A percentile compares a stretch with the other conserved stretches of the same genome.
These are phyloP conservation scores for Lactarius hatsudake DNA, from an alignment of 768 basidiomycete genomes.

Conservation along the genomic window DNA sequence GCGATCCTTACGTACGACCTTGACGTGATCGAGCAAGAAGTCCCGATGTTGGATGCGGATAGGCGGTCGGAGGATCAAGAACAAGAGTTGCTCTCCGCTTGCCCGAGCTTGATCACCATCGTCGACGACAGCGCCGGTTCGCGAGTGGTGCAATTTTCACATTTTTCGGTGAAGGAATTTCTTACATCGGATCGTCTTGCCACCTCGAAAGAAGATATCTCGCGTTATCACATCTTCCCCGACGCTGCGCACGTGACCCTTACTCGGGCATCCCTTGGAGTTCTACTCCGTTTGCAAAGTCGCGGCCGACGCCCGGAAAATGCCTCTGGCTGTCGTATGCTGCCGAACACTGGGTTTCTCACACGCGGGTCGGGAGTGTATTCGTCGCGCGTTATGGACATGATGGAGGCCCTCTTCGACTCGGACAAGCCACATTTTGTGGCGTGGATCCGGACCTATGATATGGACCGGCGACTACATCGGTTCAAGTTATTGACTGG, in stretches of 20 bases:
- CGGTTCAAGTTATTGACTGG: too few relatives aligned
- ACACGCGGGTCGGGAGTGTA: too few relatives aligned
- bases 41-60: not conserved
- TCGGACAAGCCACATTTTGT: too few relatives aligned
- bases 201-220: not conserved
- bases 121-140: not conserved
- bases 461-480: too few relatives aligned
- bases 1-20: not conserved
- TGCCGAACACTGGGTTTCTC: too few relatives aligned
- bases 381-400: too few relatives aligned
- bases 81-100: not conserved
- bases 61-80: not conserved
- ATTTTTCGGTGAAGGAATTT: not conserved
- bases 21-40: not conserved
- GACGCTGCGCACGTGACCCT: not conserved
- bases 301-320: too few relatives aligned
- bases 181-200: not conserved
- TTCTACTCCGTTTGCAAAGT: not conserved
- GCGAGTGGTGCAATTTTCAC: not conserved
- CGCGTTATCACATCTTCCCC: not conserved
- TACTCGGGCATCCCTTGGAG: not conserved
- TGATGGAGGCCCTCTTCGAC: too few relatives aligned
- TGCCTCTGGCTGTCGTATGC: too few relatives aligned
- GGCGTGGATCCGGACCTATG: too few relatives aligned
- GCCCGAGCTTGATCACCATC: not conserved